These are phyloP conservation scores for Hemileia vastatrix DNA, from an alignment of 1,284 basidiomycete genomes.

Conservation along the genomic window DNA sequence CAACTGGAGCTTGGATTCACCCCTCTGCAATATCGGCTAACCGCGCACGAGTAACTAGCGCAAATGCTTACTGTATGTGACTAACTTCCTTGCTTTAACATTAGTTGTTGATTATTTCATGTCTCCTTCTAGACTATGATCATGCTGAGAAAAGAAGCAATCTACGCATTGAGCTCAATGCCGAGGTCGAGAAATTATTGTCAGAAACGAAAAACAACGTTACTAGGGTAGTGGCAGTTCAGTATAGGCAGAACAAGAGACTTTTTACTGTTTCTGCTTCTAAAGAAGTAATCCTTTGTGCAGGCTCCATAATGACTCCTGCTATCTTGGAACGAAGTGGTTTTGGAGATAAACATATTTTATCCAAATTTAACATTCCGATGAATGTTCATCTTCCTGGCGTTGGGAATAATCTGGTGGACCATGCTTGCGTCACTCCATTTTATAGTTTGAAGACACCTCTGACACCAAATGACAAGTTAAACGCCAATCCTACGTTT, in stretches of 20 bases:
- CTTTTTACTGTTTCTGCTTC: constrained; percentile 24
- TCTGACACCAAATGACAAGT: constrained; percentile 8
- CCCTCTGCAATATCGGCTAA: constrained; percentile 12
- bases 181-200: no score
- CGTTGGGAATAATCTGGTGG: constrained; percentile 29
- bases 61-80: constrained; percentile 21
- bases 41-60: constrained; percentile 11
- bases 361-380: constrained; percentile 22
- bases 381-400: constrained; percentile 26
- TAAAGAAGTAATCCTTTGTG: constrained; percentile 34
- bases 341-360: constrained; percentile 27
- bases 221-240: no score
- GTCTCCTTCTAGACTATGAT: no score
- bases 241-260: no score
- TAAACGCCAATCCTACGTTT: constrained; percentile 11
- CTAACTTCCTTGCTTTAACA: no score
- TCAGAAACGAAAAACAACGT: no score
- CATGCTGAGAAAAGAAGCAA: no score
- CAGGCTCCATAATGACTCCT: constrained; percentile 35
- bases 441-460: constrained; percentile 5
- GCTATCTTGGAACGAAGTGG: constrained; percentile 37
- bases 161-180: no score
- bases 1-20: constrained; percentile 9
- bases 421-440: constrained; percentile 20
- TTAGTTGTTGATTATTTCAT: no score